Evolutionary conservation across 176 grass and related monocot species (phyloP).

Genomic region (Lolium perenne): DNA sequence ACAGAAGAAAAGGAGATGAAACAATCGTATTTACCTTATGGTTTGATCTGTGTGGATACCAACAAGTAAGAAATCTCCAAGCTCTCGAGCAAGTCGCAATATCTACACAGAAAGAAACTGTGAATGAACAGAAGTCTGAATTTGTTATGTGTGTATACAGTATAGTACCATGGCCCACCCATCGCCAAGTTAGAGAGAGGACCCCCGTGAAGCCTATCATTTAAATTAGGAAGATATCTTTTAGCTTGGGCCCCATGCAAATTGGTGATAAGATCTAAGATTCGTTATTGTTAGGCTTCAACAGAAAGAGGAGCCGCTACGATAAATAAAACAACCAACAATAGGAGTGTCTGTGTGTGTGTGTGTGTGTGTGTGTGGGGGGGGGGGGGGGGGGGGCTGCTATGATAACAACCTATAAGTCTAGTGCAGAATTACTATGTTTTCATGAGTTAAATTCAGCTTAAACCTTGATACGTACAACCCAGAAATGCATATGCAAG

Average conservation of each 20-base stretch:
- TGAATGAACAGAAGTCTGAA: constrained; percentile 43
- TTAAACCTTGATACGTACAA: neutral
- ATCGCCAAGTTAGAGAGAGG: neutral
- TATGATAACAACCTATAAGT: too few relatives aligned
- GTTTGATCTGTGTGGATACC: constrained; percentile 97
- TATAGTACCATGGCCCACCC: neutral
- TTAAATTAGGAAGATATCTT: neutral
- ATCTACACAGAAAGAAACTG: constrained; percentile 65
- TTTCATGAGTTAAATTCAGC: constrained; percentile 4
- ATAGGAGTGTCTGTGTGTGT: too few relatives aligned
- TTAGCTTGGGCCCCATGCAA: neutral
- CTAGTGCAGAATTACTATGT: neutral
- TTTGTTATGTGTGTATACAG: neutral
- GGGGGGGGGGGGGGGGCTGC: too few relatives aligned
- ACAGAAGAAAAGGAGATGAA: constrained; percentile 17
- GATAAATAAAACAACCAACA: constrained; percentile 6
- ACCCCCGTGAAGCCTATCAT: neutral
- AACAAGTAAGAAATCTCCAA: constrained; percentile 96
- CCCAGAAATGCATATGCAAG: neutral
- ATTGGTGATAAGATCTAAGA: neutral
- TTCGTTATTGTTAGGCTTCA: neutral
- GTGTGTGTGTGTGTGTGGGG: too few relatives aligned
- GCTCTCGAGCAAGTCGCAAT: constrained; percentile 86
- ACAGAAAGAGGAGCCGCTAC: neutral
- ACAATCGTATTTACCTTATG: constrained; percentile 67